phyloP scores from a whole-genome alignment of 257 asterid genomes.

The Coffea eugenioides region DNA sequence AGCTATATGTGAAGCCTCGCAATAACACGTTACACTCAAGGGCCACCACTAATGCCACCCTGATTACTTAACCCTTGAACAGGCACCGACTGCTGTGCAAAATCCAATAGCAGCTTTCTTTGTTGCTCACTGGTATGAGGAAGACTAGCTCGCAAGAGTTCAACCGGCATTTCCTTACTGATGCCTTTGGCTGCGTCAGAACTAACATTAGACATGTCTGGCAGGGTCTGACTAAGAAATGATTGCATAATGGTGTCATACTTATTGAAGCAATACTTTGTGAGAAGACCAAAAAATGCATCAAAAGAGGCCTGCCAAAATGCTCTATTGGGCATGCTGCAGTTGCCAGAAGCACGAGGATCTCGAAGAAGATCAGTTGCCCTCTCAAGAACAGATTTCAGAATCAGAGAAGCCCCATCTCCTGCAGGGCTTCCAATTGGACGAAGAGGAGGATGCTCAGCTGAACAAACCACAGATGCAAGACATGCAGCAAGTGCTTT shows the following conservation, averaged over 20 bases:
- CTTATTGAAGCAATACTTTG: constrained; percentile 40
- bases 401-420: constrained; percentile 46
- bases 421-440: constrained; percentile 53
- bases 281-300: constrained; percentile 40
- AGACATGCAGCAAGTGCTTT: constrained; percentile 48
- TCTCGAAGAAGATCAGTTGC: constrained; percentile 42
- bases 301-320: constrained; percentile 58
- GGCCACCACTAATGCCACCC: constrained; percentile 21
- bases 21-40: constrained; percentile 4
- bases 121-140: constrained; percentile 50
- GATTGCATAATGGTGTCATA: constrained; percentile 38
- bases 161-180: constrained; percentile 49
- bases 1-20: neutral
- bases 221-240: constrained; percentile 17
- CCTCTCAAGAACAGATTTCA: constrained; percentile 47
- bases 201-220: constrained; percentile 21
- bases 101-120: constrained; percentile 41
- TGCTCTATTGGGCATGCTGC: constrained; percentile 38
- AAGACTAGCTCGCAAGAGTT: constrained; percentile 49
- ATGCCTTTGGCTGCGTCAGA: constrained; percentile 41
- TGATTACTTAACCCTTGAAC: constrained; percentile 28
- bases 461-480: constrained; percentile 48
- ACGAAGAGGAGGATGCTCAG: constrained; percentile 50
- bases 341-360: constrained; percentile 35
- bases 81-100: constrained; percentile 45